Base-by-base conservation (phyloP, 2,329 filamentous ascomycete species). In the Pseudocercospora vitis region DNA sequence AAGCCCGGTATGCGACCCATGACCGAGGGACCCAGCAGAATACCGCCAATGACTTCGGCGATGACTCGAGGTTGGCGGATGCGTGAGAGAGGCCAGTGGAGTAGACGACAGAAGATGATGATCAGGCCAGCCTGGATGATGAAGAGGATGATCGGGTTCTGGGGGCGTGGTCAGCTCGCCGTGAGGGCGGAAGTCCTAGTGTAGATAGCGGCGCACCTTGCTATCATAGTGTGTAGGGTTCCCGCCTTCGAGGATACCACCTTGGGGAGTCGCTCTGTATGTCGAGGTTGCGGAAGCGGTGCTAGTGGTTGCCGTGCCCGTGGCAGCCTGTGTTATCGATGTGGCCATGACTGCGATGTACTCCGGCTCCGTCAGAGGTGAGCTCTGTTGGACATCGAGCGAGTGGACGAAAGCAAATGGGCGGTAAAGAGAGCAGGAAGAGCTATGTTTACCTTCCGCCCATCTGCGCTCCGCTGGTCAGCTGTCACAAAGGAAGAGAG, bases 1-100 rank as follows among this genome's bases (percentile, higher is more conserved):
- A 95, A 96, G 32, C 85, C 84, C 1, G 89, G 89, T 18, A 95
- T 90, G 48, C 87, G 84, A 66, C 90, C 90, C 83, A 95, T 87
- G 18, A 95, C 87, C 0, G 91, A 94, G 1, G 91, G 91, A 3
- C 91, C 91, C 1, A 96, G 80, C 31, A 96, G 71, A 65, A 94
- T 89, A 49, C 88, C 89, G n/a, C 87, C 88, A 51, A 92, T 83
- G 54, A 94, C 88, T 73, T 94, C 89, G 46, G 88, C 86, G 63
- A 94, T 91, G 61, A 94, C 89, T 42, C 87, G 83, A 58, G 89
- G 89, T 67, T 94, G 89, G 52, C 87, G 84, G 46, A 94, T 78
- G 65, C 85, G 86, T 62, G 86, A 86, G 4, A 92, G 80, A 7
- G 88, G 89, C 74, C 81, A 91, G 68, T 92, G 87, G 16, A 91